Base-by-base conservation (phyloP, 345 rosid species). In the Eutrema japonicum region DNA sequence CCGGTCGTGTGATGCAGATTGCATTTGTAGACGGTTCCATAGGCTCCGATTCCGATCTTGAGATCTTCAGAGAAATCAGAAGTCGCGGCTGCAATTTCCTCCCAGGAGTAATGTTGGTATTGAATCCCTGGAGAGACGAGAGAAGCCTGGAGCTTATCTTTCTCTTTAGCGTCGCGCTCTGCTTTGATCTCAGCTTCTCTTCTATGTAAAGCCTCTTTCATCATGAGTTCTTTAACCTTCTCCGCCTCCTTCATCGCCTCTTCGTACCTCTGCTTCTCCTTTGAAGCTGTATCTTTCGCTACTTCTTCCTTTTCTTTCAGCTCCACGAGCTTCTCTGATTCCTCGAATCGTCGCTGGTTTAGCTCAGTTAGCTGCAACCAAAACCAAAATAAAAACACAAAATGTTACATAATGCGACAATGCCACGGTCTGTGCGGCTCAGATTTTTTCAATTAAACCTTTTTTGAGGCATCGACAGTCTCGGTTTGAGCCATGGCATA, bases 401-500 rank as follows among this genome's bases (percentile, higher is more conserved):
- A 42, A 42, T 43, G 49, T 51, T 60, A 52, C 35, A 5, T n/a
- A 59, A 42, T 6, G 37, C 14, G 35, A n/a, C 41, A 10, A 30
- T n/a, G 0, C 14, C 7, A 10, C 3, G 0, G 10, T 13, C 46
- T 3, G 43, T 54, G 6, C 40, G 0, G 41, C 45, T 49, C 22
- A 42, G 41, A 50, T 0, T 13, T n/a, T 40, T 4, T 3, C 22
- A 63, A 45, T 14, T 12, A 1, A 41, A 93, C 98, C 98, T 87
- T 88, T 48, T 85, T 76, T 7, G 97, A 88, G 65, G 96, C 93
- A 78, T 87, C 95, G 9, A 78, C 78, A 43, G 89, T 82, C 80
- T 94, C 98, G 64, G 77, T 84, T 64, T 86, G 96, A 79, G 97
- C 95, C 70, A 81, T 58, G 2, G 97, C 96, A 46, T 91, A 85